A percentile compares a stretch with the other conserved stretches of the same genome.
Conservation (phyloP, 164 flowering plant species). For the Magnolia kwangsiensis region DNA sequence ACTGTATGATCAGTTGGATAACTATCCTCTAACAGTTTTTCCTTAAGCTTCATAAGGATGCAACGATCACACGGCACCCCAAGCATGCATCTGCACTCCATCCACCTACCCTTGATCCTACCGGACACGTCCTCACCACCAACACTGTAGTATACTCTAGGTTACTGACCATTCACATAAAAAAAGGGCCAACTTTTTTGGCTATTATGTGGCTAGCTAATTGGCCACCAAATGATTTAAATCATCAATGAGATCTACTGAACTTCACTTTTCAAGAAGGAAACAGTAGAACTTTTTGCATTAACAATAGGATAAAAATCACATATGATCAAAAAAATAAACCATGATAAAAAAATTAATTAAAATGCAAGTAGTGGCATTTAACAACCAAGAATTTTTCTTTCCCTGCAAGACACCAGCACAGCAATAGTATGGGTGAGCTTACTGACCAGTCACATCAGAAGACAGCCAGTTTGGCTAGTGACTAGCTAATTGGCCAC, state of each 20-base stretch:
- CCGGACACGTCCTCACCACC: no score
- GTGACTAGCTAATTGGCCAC: conserved; percentile 52
- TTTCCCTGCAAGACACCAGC: conserved; percentile 15
- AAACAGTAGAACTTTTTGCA: neutral
- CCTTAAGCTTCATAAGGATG: no score
- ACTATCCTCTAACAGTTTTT: no score
- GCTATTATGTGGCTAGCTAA: conserved; percentile 6
- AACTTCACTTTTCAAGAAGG: neutral
- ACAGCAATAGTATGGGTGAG: conserved; percentile 29
- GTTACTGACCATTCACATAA: conserved; percentile 12
- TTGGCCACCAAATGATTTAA: neutral
- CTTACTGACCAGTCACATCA: conserved; percentile 51
- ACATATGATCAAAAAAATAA: no score
- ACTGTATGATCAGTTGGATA: no score
- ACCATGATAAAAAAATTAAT: neutral
- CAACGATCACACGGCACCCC: no score
- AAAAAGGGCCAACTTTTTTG: neutral
- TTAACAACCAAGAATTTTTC: neutral
- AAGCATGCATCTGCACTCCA: no score
- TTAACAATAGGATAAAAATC: no score
- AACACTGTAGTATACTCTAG: neutral
- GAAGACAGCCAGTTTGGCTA: conserved; percentile 12
- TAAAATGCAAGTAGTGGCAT: neutral
- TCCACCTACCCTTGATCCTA: no score
- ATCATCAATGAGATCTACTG: no score